phyloP scores from a whole-genome alignment of 331 rosid genomes.

The Quercus tomentella region DNA sequence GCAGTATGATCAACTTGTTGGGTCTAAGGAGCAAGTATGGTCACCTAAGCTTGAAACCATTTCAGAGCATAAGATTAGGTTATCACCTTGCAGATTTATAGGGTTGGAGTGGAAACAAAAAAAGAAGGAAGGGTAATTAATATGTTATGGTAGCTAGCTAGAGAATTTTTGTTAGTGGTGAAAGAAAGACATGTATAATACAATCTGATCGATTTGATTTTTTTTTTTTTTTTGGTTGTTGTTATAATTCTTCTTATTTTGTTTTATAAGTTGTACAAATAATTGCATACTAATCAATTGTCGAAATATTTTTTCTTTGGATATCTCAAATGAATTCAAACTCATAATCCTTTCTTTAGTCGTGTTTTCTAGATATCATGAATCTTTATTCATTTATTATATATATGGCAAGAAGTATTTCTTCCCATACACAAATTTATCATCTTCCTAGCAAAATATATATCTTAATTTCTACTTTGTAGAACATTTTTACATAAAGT shows the following conservation, averaged over 20 bases:
- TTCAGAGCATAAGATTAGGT: slow-evolving; percentile 67
- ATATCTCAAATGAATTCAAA: too few species aligned
- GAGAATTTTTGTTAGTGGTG: background rate
- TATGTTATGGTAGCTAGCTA: background rate
- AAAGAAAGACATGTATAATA: background rate
- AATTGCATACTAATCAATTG: background rate
- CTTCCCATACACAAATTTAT: too few species aligned
- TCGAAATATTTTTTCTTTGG: background rate
- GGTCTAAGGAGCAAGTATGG: slow-evolving; percentile 73
- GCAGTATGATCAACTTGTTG: slow-evolving; percentile 86
- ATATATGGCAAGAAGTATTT: too few species aligned
- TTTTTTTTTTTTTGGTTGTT: too few species aligned
- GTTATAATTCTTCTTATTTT: background rate
- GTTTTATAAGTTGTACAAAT: background rate
- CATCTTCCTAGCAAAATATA: too few species aligned
- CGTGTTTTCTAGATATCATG: too few species aligned
- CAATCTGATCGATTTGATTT: background rate
- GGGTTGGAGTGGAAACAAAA: slow-evolving; percentile 62
- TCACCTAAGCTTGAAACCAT: slow-evolving; percentile 92
- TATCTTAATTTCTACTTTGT: too few species aligned
- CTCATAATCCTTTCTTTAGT: too few species aligned
- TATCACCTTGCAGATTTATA: slow-evolving; percentile 69
- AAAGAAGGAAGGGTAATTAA: slow-evolving; percentile 21
- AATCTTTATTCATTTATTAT: too few species aligned
- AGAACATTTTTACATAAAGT: too few species aligned